Conservation (phyloP, 305 asterid species). For the Fraxinus angustifolia region DNA sequence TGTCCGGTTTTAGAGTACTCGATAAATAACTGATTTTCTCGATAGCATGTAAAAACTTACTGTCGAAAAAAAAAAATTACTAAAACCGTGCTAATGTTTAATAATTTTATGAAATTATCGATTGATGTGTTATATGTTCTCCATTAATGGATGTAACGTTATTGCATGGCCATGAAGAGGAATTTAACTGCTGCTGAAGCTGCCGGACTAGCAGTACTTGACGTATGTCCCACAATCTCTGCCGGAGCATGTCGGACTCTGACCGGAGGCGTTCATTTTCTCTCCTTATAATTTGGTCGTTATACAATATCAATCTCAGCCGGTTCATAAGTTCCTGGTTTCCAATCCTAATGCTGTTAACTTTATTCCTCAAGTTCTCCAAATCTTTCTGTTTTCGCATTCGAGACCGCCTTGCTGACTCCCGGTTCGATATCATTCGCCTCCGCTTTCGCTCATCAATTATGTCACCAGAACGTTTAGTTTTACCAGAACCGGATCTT, state of each 20-base stretch:
- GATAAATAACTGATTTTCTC: not conserved
- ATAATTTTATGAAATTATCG: slow-evolving; percentile 33
- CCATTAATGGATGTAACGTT: slow-evolving; percentile 23
- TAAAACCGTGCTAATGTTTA: not conserved
- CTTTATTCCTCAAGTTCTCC: slow-evolving; percentile 8
- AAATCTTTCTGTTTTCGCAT: slow-evolving; percentile 22
- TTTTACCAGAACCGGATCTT: not conserved
- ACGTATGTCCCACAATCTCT: slow-evolving; percentile 41
- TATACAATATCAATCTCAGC: slow-evolving; percentile 25
- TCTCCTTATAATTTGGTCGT: slow-evolving; percentile 17
- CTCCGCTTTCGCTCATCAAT: slow-evolving; percentile 17
- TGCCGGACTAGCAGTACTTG: slow-evolving; percentile 39
- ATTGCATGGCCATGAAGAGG: slow-evolving; percentile 50
- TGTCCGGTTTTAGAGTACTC: not conserved
- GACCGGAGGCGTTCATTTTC: slow-evolving; percentile 42
- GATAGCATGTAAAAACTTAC: not conserved
- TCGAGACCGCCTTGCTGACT: slow-evolving; percentile 23
- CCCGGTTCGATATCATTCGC: slow-evolving; percentile 26
- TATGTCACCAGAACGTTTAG: not conserved
- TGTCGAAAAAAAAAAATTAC: not conserved
- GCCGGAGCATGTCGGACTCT: slow-evolving; percentile 38
- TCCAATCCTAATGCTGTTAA: slow-evolving; percentile 4
- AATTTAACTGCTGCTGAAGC: slow-evolving; percentile 35
- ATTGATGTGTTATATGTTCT: slow-evolving; percentile 28
- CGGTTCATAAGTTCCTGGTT: slow-evolving; percentile 16